Evolutionary conservation across 1,284 basidiomycete genomes (phyloP), one percentile per base, ranked within the genome.

Genomic region (Irpex sp.): DNA sequence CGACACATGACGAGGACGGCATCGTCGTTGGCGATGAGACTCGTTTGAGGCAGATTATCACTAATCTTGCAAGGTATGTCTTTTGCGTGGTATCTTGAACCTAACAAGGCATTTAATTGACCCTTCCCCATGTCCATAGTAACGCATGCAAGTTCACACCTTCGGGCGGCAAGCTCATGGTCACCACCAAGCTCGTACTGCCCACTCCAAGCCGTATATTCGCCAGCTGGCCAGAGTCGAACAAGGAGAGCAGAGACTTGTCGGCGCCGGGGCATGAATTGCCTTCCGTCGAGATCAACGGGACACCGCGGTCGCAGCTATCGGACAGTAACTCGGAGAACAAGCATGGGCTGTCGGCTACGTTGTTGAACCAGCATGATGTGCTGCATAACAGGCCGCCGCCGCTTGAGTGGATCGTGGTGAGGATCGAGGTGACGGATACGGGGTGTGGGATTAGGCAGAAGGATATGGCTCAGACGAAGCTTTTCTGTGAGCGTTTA

Each of bases 61-160:
- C 87, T 46, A 92, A 93, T 70, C 81, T 93, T 33, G 85, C 89
- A 11, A 90, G 88, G 89, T 88, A 66, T 54, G 78, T 69, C 4
- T 26, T 63, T 26, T 17, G 1, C 8, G 53, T n/a, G 6, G 7
- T 6, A 6, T 33, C 5, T 50, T 19, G 6, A 17, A 17, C 47
- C 19, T 51, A 5, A 36, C 21, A 3, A 26, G 21, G 21, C 21
- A 26, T 26, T 21, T 47, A 31, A 33, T 33, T 61, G 33, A 60
- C 9, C 13, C 26, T 4, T 19, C 1, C 35, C 21, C 5, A 21
- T 54, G 3, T 35, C 26, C 5, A 19, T 49, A 57, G 87, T 67
- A 90, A 90, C 65, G 89, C 88, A 15, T 89, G 87, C 75, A 91
- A 90, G 75, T 95, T 95, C 71, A 95, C 93, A 0, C 85, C 87